These are phyloP conservation scores for Bondarzewia mesenterica DNA, from an alignment of 1,284 basidiomycete genomes.

Conservation along the genomic window DNA sequence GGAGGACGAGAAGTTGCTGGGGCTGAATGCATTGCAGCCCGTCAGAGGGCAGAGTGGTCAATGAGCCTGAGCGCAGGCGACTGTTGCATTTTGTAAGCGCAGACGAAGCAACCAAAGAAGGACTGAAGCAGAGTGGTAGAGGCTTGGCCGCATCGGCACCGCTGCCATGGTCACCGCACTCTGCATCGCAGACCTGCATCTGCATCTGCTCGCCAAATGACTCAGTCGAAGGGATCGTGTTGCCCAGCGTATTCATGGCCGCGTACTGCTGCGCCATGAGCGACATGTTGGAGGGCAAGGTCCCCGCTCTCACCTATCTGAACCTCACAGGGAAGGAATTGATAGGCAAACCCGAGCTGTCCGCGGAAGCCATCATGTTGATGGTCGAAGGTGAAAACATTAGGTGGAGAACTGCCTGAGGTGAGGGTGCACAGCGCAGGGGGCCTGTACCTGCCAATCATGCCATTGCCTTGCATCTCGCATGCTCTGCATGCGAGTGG, in stretches of 20 bases:
- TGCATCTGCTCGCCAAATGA: slow-evolving; percentile 55
- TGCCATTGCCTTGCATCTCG: slow-evolving; percentile 72
- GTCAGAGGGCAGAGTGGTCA: slow-evolving; percentile 61
- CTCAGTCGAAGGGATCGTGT: slow-evolving; percentile 50
- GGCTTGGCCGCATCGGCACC: slow-evolving; percentile 51
- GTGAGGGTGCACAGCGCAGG: slow-evolving; percentile 70
- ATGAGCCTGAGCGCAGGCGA: slow-evolving; percentile 83
- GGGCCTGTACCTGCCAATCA: slow-evolving; percentile 64
- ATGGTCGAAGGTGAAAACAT: slow-evolving; percentile 37
- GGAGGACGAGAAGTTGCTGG: slow-evolving; percentile 80
- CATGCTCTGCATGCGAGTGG: slow-evolving; percentile 55
- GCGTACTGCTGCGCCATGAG: slow-evolving; percentile 78
- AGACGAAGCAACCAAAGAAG: slow-evolving; percentile 54
- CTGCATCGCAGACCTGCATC: slow-evolving; percentile 29
- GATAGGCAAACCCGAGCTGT: slow-evolving; percentile 50
- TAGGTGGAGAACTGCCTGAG: slow-evolving; percentile 63
- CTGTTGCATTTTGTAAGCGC: slow-evolving; percentile 60
- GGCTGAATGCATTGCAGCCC: slow-evolving; percentile 81
- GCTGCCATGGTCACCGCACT: slow-evolving; percentile 20
- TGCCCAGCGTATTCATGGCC: slow-evolving; percentile 48
- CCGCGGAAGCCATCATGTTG: slow-evolving; percentile 46
- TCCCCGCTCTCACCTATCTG: slow-evolving; percentile 81
- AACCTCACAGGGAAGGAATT: slow-evolving; percentile 72
- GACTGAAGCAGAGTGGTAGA: slow-evolving; percentile 71
- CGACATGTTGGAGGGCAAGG: slow-evolving; percentile 82